Evolutionary conservation across 1,139 yeast species (phyloP).

Genomic region (Pichia sp.): DNA sequence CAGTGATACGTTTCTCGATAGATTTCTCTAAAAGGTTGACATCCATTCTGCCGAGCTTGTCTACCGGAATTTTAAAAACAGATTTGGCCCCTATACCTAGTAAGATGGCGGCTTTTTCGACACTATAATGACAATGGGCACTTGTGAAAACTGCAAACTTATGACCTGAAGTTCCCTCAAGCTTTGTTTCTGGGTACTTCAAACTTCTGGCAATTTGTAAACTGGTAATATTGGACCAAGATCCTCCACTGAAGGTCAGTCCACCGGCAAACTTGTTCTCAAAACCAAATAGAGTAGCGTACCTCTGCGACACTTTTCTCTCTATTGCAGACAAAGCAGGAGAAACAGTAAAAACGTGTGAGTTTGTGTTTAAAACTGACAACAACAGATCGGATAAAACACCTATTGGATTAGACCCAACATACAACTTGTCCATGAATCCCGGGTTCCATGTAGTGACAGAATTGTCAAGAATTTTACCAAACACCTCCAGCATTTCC

Average conservation of each 20-base stretch:
- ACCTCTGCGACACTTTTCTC: conserved; percentile 60
- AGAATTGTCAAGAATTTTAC: conserved; percentile 59
- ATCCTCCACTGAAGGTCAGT: conserved; percentile 81
- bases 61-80: conserved; percentile 63
- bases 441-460: conserved; percentile 89
- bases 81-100: conserved; percentile 65
- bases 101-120: conserved; percentile 77
- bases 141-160: conserved; percentile 71
- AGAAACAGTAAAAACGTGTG: conserved; percentile 82
- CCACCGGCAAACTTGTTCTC: conserved; percentile 63
- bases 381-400: conserved; percentile 68
- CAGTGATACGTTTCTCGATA: conserved; percentile 41
- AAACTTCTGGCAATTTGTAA: conserved; percentile 72
- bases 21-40: conserved; percentile 43
- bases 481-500: conserved; percentile 47
- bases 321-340: conserved; percentile 79
- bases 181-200: conserved; percentile 66
- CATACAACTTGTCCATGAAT: conserved; percentile 78
- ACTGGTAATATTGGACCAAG: conserved; percentile 80
- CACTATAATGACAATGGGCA: conserved; percentile 74
- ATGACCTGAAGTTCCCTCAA: conserved; percentile 49
- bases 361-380: conserved; percentile 72
- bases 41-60: conserved; percentile 54
- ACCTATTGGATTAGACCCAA: conserved; percentile 82
- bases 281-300: conserved; percentile 66